Conservation (phyloP, 306 rosid species). For the Luffa aegyptiaca region DNA sequence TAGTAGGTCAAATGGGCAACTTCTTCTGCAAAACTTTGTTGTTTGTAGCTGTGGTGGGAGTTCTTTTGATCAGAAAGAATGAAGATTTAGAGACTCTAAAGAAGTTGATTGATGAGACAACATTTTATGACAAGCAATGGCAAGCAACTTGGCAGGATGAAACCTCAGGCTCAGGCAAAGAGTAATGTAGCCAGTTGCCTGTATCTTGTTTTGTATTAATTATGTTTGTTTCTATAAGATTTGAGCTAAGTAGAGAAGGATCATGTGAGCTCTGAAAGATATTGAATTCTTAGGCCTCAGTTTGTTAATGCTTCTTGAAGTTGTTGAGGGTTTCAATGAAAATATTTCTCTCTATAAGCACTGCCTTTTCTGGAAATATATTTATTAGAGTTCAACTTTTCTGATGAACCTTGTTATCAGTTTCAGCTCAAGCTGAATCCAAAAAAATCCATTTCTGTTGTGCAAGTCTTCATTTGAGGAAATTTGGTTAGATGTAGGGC, state of each 20-base stretch:
- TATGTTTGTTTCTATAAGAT: not conserved
- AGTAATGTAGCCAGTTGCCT: not conserved
- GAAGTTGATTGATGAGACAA: slow-evolving; percentile 84
- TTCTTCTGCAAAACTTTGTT: slow-evolving; percentile 88
- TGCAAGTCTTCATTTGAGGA: not conserved
- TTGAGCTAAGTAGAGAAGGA: slow-evolving; percentile 4
- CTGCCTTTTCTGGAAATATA: not conserved
- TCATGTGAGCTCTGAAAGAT: not conserved
- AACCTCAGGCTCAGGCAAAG: slow-evolving; percentile 28
- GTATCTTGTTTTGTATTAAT: not conserved
- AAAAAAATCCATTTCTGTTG: not conserved
- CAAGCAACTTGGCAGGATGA: slow-evolving; percentile 99
- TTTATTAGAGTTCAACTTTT: not conserved
- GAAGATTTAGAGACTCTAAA: slow-evolving; percentile 73
- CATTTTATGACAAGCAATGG: slow-evolving; percentile 97
- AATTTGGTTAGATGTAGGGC: not conserved
- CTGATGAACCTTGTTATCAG: not conserved
- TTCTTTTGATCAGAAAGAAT: slow-evolving; percentile 82
- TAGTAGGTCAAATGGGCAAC: slow-evolving; percentile 92
- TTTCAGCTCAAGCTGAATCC: not conserved
- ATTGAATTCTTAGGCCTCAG: not conserved
- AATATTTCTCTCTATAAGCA: not conserved
- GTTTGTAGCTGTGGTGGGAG: slow-evolving; percentile 76
- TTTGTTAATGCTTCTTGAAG: not conserved
- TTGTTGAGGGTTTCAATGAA: not conserved